Percentiles rank a stretch among this genome's conserved stretches.
Conservation (phyloP, 208 protist species). For the Leishmania arabica region DNA sequence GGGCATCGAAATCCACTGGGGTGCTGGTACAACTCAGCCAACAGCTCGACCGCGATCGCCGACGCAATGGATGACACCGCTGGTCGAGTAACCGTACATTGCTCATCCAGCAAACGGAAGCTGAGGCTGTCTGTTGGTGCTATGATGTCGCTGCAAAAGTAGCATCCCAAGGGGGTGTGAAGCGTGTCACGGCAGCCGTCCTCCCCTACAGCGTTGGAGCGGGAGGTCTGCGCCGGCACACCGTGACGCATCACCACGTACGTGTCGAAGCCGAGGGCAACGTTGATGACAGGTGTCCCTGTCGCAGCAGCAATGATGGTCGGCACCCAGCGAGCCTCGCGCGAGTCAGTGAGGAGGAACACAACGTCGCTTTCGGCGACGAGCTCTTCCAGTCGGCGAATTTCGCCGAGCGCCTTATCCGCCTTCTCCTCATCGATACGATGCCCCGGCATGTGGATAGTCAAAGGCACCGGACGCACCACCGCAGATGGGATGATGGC, state of each 20-base stretch:
- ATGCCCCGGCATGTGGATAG: constrained; percentile 98
- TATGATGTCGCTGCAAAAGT: constrained; percentile 98
- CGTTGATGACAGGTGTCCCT: constrained; percentile 94
- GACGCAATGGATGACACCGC: constrained; percentile 94
- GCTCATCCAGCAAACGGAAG: constrained; percentile 97
- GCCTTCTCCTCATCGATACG: constrained; percentile 37
- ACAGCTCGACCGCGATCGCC: constrained; percentile 94
- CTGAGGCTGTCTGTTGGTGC: constrained; percentile 90
- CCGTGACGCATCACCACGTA: constrained; percentile 99
- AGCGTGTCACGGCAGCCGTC: not conserved
- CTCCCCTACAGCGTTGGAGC: constrained; percentile 17
- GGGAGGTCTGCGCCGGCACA: constrained; percentile 23
- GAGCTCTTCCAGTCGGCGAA: constrained; percentile 73
- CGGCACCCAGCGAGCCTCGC: constrained; percentile 98
- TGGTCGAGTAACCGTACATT: constrained; percentile 98
- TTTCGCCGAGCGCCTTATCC: constrained; percentile 35
- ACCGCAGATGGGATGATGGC: constrained; percentile 89
- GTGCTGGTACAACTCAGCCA: constrained; percentile 95
- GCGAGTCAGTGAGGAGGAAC: constrained; percentile 98
- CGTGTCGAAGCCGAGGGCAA: constrained; percentile 97
- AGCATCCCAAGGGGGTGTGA: constrained; percentile 91
- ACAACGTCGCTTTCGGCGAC: constrained; percentile 94
- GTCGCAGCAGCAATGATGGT: constrained; percentile 88
- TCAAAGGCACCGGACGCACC: constrained; percentile 58
- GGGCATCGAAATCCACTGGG: constrained; percentile 65